Evolutionary conservation across 768 basidiomycete genomes (phyloP).

Genomic region (Rhodotorula sphaerocarpa): DNA sequence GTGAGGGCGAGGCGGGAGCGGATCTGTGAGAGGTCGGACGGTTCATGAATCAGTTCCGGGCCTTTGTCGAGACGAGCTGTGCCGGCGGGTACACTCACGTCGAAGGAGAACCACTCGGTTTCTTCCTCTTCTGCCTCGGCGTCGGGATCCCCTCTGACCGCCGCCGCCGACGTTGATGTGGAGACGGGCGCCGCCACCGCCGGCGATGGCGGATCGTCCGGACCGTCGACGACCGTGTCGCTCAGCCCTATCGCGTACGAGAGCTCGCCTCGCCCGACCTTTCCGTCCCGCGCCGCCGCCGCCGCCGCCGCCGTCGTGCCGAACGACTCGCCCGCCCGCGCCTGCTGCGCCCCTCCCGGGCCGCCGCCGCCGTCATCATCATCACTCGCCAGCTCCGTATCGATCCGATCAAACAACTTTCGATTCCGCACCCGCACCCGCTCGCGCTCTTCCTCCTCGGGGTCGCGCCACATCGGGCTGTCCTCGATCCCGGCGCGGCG

Average conservation of each 20-base stretch:
- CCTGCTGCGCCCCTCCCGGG: too few relatives aligned
- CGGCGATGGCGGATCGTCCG: too few relatives aligned
- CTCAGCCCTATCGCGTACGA: constrained; percentile 26
- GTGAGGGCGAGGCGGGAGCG: constrained; percentile 30
- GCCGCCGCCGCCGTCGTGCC: not conserved
- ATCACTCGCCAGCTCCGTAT: constrained; percentile 28
- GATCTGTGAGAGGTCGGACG: constrained; percentile 3
- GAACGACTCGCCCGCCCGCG: not conserved
- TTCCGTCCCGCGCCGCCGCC: not conserved
- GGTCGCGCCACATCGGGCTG: constrained; percentile 36
- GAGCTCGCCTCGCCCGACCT: constrained; percentile 4
- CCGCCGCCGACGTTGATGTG: not conserved
- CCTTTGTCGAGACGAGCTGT: too few relatives aligned
- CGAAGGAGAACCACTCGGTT: constrained; percentile 33
- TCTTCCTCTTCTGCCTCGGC: constrained; percentile 4
- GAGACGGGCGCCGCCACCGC: too few relatives aligned
- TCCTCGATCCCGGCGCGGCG: constrained; percentile 23
- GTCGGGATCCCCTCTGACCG: not conserved
- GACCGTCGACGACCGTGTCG: constrained; percentile 21
- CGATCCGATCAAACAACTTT: constrained; percentile 14
- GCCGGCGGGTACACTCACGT: constrained; percentile 7
- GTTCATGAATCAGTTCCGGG: not conserved
- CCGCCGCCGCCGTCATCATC: not conserved
- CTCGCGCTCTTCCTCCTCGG: constrained; percentile 29
- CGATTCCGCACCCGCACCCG: constrained; percentile 5